Evolutionary conservation across 2,329 filamentous ascomycete genomes (phyloP), one percentile per base, ranked within the genome.

Genomic region (Neurospora sp.): DNA sequence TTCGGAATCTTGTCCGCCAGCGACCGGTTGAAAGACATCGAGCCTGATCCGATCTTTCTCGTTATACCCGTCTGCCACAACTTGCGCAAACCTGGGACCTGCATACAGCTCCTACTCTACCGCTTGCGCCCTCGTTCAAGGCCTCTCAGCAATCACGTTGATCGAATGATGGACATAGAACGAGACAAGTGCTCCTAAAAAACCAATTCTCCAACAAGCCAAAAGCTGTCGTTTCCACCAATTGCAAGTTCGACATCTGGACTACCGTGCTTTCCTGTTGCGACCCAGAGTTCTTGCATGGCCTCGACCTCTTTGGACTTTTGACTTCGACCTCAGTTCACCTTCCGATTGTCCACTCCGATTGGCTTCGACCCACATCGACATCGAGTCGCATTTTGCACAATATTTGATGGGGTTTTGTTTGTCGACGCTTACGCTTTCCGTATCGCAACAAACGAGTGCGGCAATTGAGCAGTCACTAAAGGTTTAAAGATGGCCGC

Each of bases 401-500:
- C 46, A 8, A 58, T 15, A 58, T 28, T 58, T 33, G 46, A 58
- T 58, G 46, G 46, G 28, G 15, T 36, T 36, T 62, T 36, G 52
- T 62, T 62, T 33, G 28, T 62, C 23, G 28, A 62, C 28, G 28
- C 23, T 62, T 62, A 62, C 15, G 13, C 52, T 39, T 69, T 68
- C 67, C 43, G 43, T 68, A 42, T 46, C 69, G 71, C 42, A 74
- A 71, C 67, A 67, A 68, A 62, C 67, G 15, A 69, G 71, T 70
- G 70, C 69, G 70, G 71, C 70, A 52, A 73, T 67, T 66, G 67
- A 62, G 70, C 68, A 67, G 69, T 70, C 42, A 66, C 39, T n/a
- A 19, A 70, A 70, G 62, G 66, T 67, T 67, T 46, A 19, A 73
- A 68, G 17, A 76, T 76, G 75, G 75, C 73, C 5, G 67, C 75